These are phyloP conservation scores for Umbilicus rupestris DNA, from an alignment of 164 flowering plant species.

Conservation along the genomic window DNA sequence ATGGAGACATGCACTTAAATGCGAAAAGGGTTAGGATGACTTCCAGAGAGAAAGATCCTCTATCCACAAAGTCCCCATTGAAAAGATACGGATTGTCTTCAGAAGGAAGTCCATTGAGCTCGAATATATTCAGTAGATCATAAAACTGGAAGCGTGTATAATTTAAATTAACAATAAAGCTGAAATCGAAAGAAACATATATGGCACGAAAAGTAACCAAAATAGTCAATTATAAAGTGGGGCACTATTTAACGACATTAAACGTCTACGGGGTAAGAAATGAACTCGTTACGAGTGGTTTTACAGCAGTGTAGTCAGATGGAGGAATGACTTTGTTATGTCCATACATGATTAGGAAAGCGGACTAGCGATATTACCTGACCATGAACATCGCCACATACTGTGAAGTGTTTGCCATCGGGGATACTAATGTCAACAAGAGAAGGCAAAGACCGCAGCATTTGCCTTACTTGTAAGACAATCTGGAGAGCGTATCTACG, in stretches of 20 bases:
- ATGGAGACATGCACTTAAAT: constrained; percentile 90
- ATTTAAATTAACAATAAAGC: no score
- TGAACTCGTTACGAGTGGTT: no score
- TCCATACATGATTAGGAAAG: no score
- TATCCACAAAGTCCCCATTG: constrained; percentile 97
- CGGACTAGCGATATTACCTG: constrained; percentile 46
- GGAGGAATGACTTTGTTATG: no score
- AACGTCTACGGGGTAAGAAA: no score
- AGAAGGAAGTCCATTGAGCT: constrained; percentile 94
- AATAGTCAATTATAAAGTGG: not conserved
- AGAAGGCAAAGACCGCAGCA: constrained; percentile 72
- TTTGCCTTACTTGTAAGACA: constrained; percentile 74
- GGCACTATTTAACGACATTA: no score
- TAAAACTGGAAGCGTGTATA: constrained; percentile 57
- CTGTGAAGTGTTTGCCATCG: constrained; percentile 72
- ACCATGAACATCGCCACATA: constrained; percentile 99
- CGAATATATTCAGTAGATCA: constrained; percentile 88
- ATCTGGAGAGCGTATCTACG: constrained; percentile 87
- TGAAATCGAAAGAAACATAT: no score
- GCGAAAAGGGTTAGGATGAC: constrained; percentile 94
- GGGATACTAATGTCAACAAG: constrained; percentile 74
- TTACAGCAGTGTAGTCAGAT: no score
- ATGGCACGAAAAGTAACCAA: not conserved
- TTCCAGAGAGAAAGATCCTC: constrained; percentile 95
- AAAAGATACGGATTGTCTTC: constrained; percentile 95